A percentile compares a stretch with the other conserved stretches of the same genome.
Conservation (phyloP, 2,329 filamentous ascomycete species). For the Fusarium sp. region DNA sequence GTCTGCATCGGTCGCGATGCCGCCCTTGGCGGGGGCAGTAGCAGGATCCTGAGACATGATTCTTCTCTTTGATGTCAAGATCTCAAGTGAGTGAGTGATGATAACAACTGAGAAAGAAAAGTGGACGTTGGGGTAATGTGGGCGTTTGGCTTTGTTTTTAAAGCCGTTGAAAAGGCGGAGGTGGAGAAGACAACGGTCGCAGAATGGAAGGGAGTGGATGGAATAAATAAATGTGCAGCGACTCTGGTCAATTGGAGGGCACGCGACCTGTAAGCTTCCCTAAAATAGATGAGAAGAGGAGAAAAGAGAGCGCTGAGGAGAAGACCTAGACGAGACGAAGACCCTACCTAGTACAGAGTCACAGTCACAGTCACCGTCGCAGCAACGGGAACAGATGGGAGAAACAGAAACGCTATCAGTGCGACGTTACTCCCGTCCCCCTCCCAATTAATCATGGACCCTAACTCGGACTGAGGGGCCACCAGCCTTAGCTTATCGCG, state of each 20-base stretch:
- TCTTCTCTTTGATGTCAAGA: neutral
- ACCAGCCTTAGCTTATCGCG: conserved; percentile 18
- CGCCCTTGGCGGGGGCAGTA: conserved; percentile 9
- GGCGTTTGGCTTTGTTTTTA: conserved; percentile 16
- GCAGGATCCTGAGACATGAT: conserved; percentile 25
- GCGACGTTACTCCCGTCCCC: conserved; percentile 4
- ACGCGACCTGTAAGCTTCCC: conserved; percentile 23
- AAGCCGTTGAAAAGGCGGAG: conserved; percentile 19
- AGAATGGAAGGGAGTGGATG: neutral
- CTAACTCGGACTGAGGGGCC: neutral
- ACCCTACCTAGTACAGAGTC: neutral
- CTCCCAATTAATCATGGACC: neutral
- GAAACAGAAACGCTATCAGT: conserved; percentile 20
- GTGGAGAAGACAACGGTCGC: neutral
- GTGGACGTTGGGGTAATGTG: conserved; percentile 5
- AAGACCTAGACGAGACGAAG: neutral
- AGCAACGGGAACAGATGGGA: neutral
- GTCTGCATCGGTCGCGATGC: conserved; percentile 22
- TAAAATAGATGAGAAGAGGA: conserved; percentile 15
- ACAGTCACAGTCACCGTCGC: neutral
- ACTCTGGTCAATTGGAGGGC: neutral
- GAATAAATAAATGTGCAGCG: neutral
- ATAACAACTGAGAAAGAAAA: neutral
- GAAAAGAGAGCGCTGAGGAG: neutral
- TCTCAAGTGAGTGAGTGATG: neutral